phyloP scores from a whole-genome alignment of 2,329 filamentous ascomycete genomes.

The Aspergillus fumigatus region DNA sequence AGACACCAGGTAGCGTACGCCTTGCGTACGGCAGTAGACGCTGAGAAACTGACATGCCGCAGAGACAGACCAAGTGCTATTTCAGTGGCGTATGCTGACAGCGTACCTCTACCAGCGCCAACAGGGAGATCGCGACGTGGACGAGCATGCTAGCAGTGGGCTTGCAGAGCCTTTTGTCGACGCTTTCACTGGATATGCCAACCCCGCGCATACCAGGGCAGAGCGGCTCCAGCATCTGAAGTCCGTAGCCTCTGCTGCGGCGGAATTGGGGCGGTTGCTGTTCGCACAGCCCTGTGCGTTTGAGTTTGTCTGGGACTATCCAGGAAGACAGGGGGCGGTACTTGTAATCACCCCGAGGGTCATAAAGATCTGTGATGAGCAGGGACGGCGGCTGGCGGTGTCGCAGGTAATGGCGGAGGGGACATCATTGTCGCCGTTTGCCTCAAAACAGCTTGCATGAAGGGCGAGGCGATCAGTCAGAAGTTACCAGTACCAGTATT shows the following conservation, averaged over 20 bases:
- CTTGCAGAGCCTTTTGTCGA: slow-evolving; percentile 14
- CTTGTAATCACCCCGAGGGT: slow-evolving; percentile 19
- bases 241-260: slow-evolving; percentile 15
- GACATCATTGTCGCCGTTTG: neutral
- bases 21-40: neutral
- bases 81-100: slow-evolving; percentile 28
- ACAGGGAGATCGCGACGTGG: neutral
- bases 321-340: slow-evolving; percentile 2
- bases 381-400: slow-evolving; percentile 11
- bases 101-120: slow-evolving; percentile 14
- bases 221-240: slow-evolving; percentile 17
- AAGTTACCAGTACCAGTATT: no score
- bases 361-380: slow-evolving; percentile 19
- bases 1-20: neutral
- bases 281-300: slow-evolving; percentile 25
- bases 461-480: no score
- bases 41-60: neutral
- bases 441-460: no score
- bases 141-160: neutral
- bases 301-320: slow-evolving; percentile 13
- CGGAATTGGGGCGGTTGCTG: slow-evolving; percentile 22
- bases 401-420: slow-evolving; percentile 14
- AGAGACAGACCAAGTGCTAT: slow-evolving; percentile 15
- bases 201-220: slow-evolving; percentile 7
- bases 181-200: slow-evolving; percentile 19